Base-by-base conservation (phyloP, 1,139 yeast genomes). In the Hyphopichia burtonii region DNA sequence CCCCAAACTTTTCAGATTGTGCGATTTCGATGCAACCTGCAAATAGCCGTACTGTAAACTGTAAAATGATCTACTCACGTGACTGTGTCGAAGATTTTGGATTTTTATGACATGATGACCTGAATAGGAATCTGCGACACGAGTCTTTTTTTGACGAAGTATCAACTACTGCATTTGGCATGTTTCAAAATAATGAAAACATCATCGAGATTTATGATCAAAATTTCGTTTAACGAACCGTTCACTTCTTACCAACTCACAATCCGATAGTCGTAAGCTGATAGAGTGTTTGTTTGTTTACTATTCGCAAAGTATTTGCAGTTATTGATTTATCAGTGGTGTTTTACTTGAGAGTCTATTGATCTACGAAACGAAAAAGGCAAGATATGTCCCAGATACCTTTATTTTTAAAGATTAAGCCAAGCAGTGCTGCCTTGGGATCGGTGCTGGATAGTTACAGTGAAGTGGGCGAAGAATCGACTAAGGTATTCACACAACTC, bases 341-440 rank as follows among this genome's bases (percentile, higher is more conserved):
- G n/a, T n/a, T n/a, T n/a, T n/a, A n/a, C n/a, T n/a, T n/a, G n/a
- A n/a, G n/a, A n/a, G n/a, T n/a, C n/a, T n/a, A n/a, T n/a, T n/a
- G n/a, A n/a, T n/a, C n/a, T n/a, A n/a, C n/a, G n/a, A n/a, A n/a
- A n/a, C n/a, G n/a, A n/a, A n/a, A n/a, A n/a, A n/a, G n/a, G n/a
- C n/a, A n/a, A n/a, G n/a, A n/a, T n/a, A 25, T 32, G 34, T 18
- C 22, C 5, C 20, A 32, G 18, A 56, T 62, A 31, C 63, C 66
- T 17, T 46, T 63, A 31, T 62, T 52, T 42, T 49, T 63, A 38
- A 61, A 61, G 45, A 39, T 62, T 14, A 63, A 59, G 45, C 58
- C 55, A 8, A 14, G 6, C 31, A 14, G 14, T 4, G 4, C 31
- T 12, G 14, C 10, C 4, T 7, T 12, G 11, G 28, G n/a, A 11